Conservation (phyloP, 2,329 filamentous ascomycete genomes). For the Zasmidium citrigriseum region DNA sequence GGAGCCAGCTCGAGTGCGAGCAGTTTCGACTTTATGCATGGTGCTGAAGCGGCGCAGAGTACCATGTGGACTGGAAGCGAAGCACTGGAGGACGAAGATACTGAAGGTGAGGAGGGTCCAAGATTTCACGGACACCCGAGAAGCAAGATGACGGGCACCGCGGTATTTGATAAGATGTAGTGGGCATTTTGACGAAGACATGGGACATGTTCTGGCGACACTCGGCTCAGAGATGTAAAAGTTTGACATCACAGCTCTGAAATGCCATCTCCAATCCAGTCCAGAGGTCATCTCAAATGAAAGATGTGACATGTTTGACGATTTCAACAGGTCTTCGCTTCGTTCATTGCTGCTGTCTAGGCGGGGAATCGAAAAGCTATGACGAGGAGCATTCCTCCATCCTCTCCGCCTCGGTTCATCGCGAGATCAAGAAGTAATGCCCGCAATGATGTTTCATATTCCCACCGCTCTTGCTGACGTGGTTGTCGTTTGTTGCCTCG, state of each 20-base stretch:
- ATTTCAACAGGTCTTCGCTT: slow-evolving; percentile 3
- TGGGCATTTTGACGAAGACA: slow-evolving; percentile 8
- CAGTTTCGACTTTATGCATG: slow-evolving; percentile 50
- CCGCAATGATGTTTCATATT: background rate
- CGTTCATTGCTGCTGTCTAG: slow-evolving; percentile 8
- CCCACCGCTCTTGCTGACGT: background rate
- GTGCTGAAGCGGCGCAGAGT: slow-evolving; percentile 44
- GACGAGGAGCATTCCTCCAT: background rate
- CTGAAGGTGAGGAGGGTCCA: slow-evolving; percentile 23
- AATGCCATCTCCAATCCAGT: background rate
- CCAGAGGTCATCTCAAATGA: background rate
- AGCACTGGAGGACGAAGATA: slow-evolving; percentile 26
- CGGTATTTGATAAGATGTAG: slow-evolving; percentile 42
- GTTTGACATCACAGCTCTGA: background rate
- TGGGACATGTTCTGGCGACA: slow-evolving; percentile 1
- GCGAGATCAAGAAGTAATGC: background rate
- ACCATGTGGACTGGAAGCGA: slow-evolving; percentile 24
- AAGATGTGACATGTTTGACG: background rate
- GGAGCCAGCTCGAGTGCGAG: slow-evolving; percentile 34
- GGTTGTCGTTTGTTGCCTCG: too few species aligned
- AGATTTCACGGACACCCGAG: slow-evolving; percentile 29
- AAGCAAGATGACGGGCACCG: slow-evolving; percentile 31
- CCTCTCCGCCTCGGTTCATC: background rate
- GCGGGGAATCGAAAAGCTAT: background rate
- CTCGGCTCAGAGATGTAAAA: background rate